Percentiles rank a stretch among this genome's conserved stretches.
Conservation (phyloP, 371 early-diverging fungal genomes). For the Actinomortierella wolfii region DNA sequence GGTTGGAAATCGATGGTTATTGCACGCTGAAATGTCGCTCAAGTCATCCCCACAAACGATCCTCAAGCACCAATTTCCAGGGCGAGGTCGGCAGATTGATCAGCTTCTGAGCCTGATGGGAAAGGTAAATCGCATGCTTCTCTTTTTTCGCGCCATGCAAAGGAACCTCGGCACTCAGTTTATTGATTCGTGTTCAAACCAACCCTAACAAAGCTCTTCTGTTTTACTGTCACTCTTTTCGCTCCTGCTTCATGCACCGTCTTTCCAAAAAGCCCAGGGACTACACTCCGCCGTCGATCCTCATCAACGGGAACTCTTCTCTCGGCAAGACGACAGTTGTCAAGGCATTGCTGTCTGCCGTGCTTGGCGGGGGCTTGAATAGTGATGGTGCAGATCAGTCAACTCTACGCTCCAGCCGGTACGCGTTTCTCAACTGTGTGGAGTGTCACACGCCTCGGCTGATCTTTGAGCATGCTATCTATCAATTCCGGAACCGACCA, state of each 20-base stretch:
- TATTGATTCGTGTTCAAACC: constrained; percentile 1
- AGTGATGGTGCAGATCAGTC: constrained; percentile 4
- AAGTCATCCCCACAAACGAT: background rate
- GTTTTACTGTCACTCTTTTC: background rate
- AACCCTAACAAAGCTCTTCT: background rate
- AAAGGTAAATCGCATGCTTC: constrained; percentile 46
- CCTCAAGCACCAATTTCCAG: constrained; percentile 56
- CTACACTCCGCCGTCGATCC: constrained; percentile 53
- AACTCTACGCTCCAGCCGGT: constrained; percentile 26
- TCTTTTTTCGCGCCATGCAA: constrained; percentile 22
- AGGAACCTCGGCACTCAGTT: background rate
- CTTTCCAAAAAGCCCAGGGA: constrained; percentile 40
- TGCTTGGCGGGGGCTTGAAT: constrained; percentile 27
- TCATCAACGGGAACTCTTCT: constrained; percentile 72
- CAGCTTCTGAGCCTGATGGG: constrained; percentile 61
- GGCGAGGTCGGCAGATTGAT: constrained; percentile 64
- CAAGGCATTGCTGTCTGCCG: constrained; percentile 46
- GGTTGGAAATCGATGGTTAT: too few relatives aligned
- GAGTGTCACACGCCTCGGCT: constrained; percentile 76
- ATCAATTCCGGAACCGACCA: constrained; percentile 60
- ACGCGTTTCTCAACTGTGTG: constrained; percentile 72
- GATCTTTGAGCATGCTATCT: constrained; percentile 74
- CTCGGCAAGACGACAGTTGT: constrained; percentile 79
- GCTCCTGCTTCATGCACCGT: background rate
- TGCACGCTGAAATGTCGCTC: too few relatives aligned